phyloP scores from a whole-genome alignment of 768 basidiomycete genomes.

The Suillus discolor region DNA sequence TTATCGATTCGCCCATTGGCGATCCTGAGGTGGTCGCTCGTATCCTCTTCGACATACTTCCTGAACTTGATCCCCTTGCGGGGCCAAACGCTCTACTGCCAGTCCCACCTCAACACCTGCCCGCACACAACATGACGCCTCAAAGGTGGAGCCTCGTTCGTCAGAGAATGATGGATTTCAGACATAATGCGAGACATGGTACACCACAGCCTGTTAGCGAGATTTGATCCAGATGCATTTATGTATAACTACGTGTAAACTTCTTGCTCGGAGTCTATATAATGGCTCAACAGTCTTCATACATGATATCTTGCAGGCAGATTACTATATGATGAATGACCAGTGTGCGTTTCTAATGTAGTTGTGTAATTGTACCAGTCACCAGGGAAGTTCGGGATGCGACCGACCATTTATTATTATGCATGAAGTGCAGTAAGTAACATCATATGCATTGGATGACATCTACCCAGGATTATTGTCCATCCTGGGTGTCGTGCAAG shows the following conservation, averaged over 20 bases:
- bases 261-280: background rate
- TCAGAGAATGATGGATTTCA: background rate
- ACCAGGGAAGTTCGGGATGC: background rate
- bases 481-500: no score
- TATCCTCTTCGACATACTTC: constrained; percentile 9
- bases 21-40: background rate
- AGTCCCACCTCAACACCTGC: background rate
- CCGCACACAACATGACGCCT: background rate
- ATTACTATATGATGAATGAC: background rate
- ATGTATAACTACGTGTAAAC: background rate
- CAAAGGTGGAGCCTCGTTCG: background rate
- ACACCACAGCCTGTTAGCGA: background rate
- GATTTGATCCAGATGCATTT: background rate
- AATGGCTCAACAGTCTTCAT: background rate
- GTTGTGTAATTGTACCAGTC: background rate
- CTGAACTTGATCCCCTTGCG: constrained; percentile 5
- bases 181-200: background rate
- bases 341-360: background rate
- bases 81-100: background rate
- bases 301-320: background rate
- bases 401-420: background rate
- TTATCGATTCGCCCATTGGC: constrained; percentile 3
- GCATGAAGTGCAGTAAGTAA: background rate
- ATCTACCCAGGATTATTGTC: no score
- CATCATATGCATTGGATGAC: no score